Evolutionary conservation across 2,329 filamentous ascomycete species (phyloP), one percentile per base, ranked within the genome.

Genomic region (Colletotrichum cuscutae): DNA sequence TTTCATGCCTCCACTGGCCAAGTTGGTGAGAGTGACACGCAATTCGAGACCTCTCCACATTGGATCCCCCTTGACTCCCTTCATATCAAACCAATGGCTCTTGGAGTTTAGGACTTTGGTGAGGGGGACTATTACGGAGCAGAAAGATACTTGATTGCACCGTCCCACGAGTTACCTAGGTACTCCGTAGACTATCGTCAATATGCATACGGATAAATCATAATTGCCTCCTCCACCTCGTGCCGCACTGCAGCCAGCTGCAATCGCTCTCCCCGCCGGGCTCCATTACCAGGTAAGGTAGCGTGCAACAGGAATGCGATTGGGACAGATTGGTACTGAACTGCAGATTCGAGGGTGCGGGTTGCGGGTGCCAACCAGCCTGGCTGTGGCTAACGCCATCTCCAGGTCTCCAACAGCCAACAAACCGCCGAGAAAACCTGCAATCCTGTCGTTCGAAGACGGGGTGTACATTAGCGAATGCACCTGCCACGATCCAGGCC

Each of bases 401-500:
- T 49, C 37, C 37, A 19, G 19, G 8, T 49, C 42, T 49, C 37
- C 37, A 49, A 52, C 46, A 67, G 13, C 37, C 60, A n/a, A 30
- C 30, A 22, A 22, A 11, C 28, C 19, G 42, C 42, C 42, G 42
- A n/a, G 42, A n/a, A 49, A 49, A 49, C 42, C 7, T n/a, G 42
- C 42, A 49, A 49, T 19, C 15, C 3, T 49, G 7, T 9, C 19
- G 15, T n/a, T 49, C 42, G 42, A 49, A 24, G 15, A 24, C 11
- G 22, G 26, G n/a, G 12, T 22, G 6, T 60, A 32, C 60, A 49
- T 49, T 12, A 63, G 28, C n/a, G 49, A 22, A 35, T 30, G 32
- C 54, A 52, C 46, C 42, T 26, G 57, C 56, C 30, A 59, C 54
- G 62, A 66, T 65, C 68, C 68, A 70, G 68, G 32, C 62, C 68